Base-by-base conservation (phyloP, 192 early-diverging fungal genomes). In the Chytriomyces confervae region DNA sequence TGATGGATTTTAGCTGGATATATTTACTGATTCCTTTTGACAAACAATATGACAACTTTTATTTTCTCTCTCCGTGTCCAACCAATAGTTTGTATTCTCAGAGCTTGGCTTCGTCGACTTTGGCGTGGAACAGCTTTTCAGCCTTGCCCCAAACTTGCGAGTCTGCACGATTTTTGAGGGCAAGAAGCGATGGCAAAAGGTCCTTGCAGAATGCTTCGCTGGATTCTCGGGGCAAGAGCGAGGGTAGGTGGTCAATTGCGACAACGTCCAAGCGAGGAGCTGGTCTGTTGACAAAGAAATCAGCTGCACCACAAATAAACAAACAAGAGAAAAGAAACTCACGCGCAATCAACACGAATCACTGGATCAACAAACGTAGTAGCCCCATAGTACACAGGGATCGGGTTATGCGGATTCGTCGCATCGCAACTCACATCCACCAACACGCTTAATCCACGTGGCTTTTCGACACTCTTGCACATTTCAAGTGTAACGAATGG, bases 321-420 rank as follows among this genome's bases (percentile, higher is more conserved):
- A 43, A 68, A 1, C 1, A 7, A 53, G 5, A 0, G 5, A 29
- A 44, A 7, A n/a, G 13, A 57, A 24, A 78, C 84, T 71, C 73
- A 87, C 88, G 81, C 81, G 53, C 84, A 78, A 20, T 87, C 73
- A 16, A 97, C 92, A 49, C 80, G 81, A 57, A 96, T 86, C 16
- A 92, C 91, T 45, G 97, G 95, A 49, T 95, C 92, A 80, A 96
- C 94, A 84, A 99, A 99, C 36, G 96, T 97, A 20, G 97, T 97
- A 85, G 92, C 91, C 81, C 92, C 86, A 70, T 84, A 88, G 89
- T 99, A 99, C 69, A 99, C 90, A 49, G 96, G 97, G 77, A 99
- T 93, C 63, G 97, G 97, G 85, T 99, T 99, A 86, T 95, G 91
- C 27, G 97, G 96, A 85, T 97, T 97, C 79, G 95, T 97, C 18